Conservation (phyloP, 371 early-diverging fungal species). For the Circinella umbellata region DNA sequence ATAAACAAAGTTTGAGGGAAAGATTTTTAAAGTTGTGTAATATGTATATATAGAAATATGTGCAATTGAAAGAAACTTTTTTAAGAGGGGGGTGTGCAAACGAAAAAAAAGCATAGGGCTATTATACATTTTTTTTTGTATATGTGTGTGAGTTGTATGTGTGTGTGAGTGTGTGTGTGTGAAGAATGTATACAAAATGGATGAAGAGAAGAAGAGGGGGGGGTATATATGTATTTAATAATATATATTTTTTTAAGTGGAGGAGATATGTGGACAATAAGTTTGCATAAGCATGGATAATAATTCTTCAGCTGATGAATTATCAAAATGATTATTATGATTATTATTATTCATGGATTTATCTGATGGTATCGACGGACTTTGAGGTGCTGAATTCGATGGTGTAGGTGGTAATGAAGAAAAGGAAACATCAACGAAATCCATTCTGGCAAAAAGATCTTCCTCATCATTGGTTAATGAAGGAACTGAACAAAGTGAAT, state of each 20-base stretch:
- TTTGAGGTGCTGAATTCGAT: not conserved
- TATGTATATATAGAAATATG: no score
- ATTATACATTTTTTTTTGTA: no score
- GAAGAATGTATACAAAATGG: not conserved
- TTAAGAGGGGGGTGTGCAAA: no score
- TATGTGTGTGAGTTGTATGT: no score
- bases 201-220: not conserved
- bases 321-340: no score
- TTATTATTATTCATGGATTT: not conserved
- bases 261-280: not conserved
- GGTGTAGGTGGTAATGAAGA: not conserved
- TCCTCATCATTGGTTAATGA: constrained; percentile 2
- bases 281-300: not conserved
- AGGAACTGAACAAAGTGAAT: not conserved
- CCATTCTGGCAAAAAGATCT: constrained; percentile 3
- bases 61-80: no score
- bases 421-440: constrained; percentile 12
- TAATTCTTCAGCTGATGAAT: not conserved
- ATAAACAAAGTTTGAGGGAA: no score
- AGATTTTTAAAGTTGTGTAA: no score
- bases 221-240: not conserved
- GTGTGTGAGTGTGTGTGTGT: no score
- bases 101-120: no score
- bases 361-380: not conserved
- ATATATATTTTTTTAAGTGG: not conserved